Conservation (phyloP, 331 rosid species). For the Cucumis variabilis region DNA sequence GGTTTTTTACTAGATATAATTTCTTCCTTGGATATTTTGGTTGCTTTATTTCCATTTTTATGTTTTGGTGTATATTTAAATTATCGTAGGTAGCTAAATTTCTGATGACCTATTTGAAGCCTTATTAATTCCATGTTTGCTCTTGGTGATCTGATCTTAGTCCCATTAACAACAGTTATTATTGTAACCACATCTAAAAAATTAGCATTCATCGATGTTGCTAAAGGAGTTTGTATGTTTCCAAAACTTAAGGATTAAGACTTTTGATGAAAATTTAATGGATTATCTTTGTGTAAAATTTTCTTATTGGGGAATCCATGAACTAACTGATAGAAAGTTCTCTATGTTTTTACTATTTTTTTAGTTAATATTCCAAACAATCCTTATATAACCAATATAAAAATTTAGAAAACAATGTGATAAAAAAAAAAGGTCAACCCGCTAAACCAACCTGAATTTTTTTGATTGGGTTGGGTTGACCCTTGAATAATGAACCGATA, state of each 20-base stretch:
- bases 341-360: no score
- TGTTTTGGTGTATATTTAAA: background rate
- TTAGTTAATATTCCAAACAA: no score
- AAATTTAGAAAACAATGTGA: no score
- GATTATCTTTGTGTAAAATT: background rate
- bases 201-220: constrained; percentile 96
- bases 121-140: constrained; percentile 15
- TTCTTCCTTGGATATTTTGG: background rate
- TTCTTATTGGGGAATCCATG: constrained; percentile 13
- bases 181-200: constrained; percentile 98
- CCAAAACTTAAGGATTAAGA: constrained; percentile 88
- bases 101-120: background rate
- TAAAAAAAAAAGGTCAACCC: no score
- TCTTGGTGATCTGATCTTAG: constrained; percentile 53
- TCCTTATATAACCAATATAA: no score
- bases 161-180: constrained; percentile 92
- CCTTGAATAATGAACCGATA: no score
- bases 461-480: no score
- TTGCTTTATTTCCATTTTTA: background rate
- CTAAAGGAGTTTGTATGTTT: constrained; percentile 99
- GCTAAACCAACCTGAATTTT: no score
- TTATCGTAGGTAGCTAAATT: background rate
- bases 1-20: background rate
- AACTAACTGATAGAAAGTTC: background rate
- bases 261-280: constrained; percentile 27